These are phyloP conservation scores for Diaporthe ampelina DNA, from an alignment of 2,329 filamentous ascomycete genomes.

Conservation along the genomic window DNA sequence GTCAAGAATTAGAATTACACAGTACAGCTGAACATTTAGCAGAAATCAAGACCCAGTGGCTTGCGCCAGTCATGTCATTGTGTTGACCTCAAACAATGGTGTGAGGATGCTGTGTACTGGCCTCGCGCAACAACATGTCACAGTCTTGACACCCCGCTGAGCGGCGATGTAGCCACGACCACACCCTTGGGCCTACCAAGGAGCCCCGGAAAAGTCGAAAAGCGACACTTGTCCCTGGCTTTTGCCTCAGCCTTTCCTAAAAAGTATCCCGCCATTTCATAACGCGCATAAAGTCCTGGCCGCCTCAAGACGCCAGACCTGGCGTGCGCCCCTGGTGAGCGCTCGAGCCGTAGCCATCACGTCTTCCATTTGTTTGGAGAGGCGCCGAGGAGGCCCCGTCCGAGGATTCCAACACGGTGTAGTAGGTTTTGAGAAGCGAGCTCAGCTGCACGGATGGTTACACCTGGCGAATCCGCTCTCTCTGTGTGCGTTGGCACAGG, in stretches of 20 bases:
- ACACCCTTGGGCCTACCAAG: not conserved
- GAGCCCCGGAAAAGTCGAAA: not conserved
- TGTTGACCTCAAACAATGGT: not conserved
- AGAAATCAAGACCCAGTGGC: not conserved
- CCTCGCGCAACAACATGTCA: not conserved
- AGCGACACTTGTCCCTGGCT: not conserved
- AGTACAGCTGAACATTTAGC: not conserved
- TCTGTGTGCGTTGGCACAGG: not conserved
- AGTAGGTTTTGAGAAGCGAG: not conserved
- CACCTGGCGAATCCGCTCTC: not conserved
- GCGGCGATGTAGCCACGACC: not conserved
- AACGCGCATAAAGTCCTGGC: not conserved
- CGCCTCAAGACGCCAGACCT: not conserved
- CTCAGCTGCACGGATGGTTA: not conserved
- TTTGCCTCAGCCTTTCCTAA: not conserved
- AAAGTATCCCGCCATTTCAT: too few species aligned
- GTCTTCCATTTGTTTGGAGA: not conserved
- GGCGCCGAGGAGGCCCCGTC: not conserved
- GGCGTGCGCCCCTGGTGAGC: too few species aligned
- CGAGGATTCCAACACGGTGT: not conserved
- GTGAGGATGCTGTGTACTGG: not conserved
- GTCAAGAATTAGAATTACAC: not conserved
- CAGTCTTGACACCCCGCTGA: not conserved
- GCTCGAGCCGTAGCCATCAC: not conserved
- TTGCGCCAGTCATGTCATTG: not conserved